Conservation (phyloP, 805 yeast genomes). For the Brettanomyces naardenensis region DNA sequence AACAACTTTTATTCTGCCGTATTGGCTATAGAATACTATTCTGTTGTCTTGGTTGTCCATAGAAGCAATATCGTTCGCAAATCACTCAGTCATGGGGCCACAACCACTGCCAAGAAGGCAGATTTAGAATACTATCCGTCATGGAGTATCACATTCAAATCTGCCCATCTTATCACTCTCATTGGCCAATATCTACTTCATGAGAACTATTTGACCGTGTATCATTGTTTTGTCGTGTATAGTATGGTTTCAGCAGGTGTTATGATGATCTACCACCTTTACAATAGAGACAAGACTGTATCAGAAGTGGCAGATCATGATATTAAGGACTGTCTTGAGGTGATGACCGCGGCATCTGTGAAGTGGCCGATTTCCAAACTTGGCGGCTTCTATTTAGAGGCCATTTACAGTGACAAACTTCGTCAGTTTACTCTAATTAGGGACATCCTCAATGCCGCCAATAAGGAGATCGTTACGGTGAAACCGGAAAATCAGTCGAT, state of each 20-base stretch:
- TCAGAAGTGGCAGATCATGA: constrained; percentile 18
- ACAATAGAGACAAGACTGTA: constrained; percentile 19
- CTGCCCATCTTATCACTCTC: constrained; percentile 66
- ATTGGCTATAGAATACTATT: constrained; percentile 65
- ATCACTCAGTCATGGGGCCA: no score
- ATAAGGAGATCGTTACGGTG: neutral
- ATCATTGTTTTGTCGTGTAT: constrained; percentile 26
- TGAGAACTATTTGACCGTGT: constrained; percentile 44
- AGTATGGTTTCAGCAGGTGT: constrained; percentile 57
- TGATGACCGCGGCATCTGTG: constrained; percentile 34
- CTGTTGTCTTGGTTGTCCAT: constrained; percentile 63
- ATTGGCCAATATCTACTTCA: constrained; percentile 50
- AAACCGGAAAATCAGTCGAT: neutral
- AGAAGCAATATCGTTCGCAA: constrained; percentile 52
- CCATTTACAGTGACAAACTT: constrained; percentile 28
- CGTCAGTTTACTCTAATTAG: constrained; percentile 18
- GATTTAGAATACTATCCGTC: constrained; percentile 46
- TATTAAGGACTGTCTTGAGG: constrained; percentile 18
- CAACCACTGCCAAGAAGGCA: constrained; percentile 16
- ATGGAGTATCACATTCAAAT: constrained; percentile 76
- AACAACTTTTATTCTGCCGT: constrained; percentile 29
- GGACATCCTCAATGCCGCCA: constrained; percentile 10
- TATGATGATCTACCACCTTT: constrained; percentile 64
- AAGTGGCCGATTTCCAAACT: constrained; percentile 46
- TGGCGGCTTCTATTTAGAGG: constrained; percentile 42